Evolutionary conservation across 2,329 filamentous ascomycete genomes (phyloP), one percentile per base, ranked within the genome.

Genomic region (Cytospora leucostoma): DNA sequence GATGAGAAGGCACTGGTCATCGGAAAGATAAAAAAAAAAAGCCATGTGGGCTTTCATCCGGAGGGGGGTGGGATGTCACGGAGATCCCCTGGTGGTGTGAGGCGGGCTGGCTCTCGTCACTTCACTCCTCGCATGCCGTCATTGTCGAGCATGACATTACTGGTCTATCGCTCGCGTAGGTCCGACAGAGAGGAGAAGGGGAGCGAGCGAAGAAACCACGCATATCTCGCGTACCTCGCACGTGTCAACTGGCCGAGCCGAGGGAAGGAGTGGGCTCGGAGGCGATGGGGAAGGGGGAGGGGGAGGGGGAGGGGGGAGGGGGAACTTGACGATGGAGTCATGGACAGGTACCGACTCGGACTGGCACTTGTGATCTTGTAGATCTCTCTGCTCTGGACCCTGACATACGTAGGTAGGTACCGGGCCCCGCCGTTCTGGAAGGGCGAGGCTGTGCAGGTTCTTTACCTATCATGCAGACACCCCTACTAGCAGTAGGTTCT

Each of bases 1-100:
- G 58, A 55, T 49, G 21, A 52, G 58, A 55, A n/a, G 58, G 38
- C 49, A 2, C 51, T 38, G 51, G 51, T 53, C 56, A 47, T 19
- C 47, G 38, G 32, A 35, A 35, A 21, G 51, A 55, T 19, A 44
- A 15, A 44, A 2, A 27, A 7, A 44, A 15, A 44, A 2, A 27
- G 17, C 10, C n/a, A n/a, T 44, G 40, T 37, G 35, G 35, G 35
- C 35, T 37, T 13, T 37, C 8, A 4, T 19, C 40, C 40, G 17
- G 40, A n/a, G 40, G 10, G n/a, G 35, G 12, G 35, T 4, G 35
- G 12, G 27, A 27, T 19, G 40, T 44, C 2, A 44, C 40, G 40
- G 17, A 17, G 17, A n/a, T 6, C 17, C 17, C 40, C 17, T 44
- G 40, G 40, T 44, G 40, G 40, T 44, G 40, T n/a, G 38, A 40